phyloP scores from a whole-genome alignment of 2,329 filamentous ascomycete genomes.

The Penicillium aurantiogriseum region DNA sequence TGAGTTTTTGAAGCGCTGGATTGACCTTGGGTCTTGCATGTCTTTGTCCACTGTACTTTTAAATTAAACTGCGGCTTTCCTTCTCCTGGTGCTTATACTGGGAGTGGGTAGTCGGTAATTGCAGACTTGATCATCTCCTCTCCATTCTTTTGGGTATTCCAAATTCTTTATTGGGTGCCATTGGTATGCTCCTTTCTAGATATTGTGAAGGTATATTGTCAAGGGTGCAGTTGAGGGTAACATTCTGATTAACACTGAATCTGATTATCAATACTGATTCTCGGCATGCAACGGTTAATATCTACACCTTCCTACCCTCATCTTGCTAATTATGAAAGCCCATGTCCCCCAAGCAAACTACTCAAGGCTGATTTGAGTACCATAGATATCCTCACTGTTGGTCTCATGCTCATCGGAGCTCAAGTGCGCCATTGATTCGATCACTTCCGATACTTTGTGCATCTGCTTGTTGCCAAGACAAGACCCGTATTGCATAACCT shows the following conservation, averaged over 20 bases:
- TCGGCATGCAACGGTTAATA: not conserved
- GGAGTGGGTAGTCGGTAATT: conserved; percentile 30
- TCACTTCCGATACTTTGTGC: not conserved
- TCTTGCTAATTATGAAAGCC: not conserved
- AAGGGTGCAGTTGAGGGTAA: not conserved
- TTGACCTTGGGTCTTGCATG: conserved; percentile 34
- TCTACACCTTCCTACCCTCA: not conserved
- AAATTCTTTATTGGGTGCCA: not conserved
- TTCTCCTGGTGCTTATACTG: conserved; percentile 10
- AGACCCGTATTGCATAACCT: not conserved
- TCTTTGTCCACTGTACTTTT: conserved; percentile 35
- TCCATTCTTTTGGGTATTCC: conserved; percentile 10
- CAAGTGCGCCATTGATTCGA: not conserved
- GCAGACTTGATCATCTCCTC: conserved; percentile 34
- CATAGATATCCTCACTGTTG: not conserved
- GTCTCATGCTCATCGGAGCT: not conserved
- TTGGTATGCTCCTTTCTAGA: not conserved
- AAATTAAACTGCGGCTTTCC: conserved; percentile 27
- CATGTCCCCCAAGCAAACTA: not conserved
- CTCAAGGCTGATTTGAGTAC: not conserved
- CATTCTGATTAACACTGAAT: not conserved
- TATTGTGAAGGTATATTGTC: not conserved
- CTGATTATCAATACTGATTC: not conserved
- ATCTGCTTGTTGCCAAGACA: not conserved
- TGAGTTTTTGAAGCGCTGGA: conserved; percentile 31